Conservation (phyloP, 768 basidiomycete genomes). For the Arthromyces matolae region DNA sequence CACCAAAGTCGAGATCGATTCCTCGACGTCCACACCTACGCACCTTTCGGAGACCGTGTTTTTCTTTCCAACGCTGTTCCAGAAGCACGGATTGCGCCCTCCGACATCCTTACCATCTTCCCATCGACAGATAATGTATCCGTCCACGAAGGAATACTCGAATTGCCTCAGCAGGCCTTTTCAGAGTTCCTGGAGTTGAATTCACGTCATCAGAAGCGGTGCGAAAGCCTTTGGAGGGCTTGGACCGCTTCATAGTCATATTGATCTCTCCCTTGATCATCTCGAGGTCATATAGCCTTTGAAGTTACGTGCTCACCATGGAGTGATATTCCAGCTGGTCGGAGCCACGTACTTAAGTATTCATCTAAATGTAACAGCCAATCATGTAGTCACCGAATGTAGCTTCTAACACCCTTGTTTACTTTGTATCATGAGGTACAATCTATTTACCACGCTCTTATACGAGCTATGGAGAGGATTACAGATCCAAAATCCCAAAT, state of each 20-base stretch:
- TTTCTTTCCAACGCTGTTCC: slow-evolving; percentile 62
- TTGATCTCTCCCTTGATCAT: background rate
- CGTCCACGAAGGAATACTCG: slow-evolving; percentile 51
- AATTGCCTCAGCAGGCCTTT: slow-evolving; percentile 58
- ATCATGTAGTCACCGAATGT: too few species aligned
- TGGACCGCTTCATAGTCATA: slow-evolving; percentile 25
- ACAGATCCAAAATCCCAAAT: too few species aligned
- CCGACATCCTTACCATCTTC: slow-evolving; percentile 59
- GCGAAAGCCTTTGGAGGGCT: slow-evolving; percentile 57
- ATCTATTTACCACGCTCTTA: too few species aligned
- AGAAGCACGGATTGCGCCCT: slow-evolving; percentile 56
- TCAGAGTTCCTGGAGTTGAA: slow-evolving; percentile 53
- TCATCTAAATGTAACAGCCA: too few species aligned
- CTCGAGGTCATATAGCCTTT: too few species aligned
- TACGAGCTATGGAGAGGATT: too few species aligned
- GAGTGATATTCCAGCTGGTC: too few species aligned
- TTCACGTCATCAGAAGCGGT: slow-evolving; percentile 47
- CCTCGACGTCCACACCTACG: slow-evolving; percentile 63
- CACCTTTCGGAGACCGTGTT: slow-evolving; percentile 60
- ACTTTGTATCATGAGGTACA: too few species aligned
- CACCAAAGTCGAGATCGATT: slow-evolving; percentile 54
- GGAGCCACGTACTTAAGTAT: too few species aligned
- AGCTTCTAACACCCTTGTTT: too few species aligned
- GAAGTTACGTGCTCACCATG: too few species aligned
- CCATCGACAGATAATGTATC: slow-evolving; percentile 35